These are phyloP conservation scores for Ceratocystis cacaofunesta DNA, from an alignment of 2,329 filamentous ascomycete genomes.

Conservation along the genomic window DNA sequence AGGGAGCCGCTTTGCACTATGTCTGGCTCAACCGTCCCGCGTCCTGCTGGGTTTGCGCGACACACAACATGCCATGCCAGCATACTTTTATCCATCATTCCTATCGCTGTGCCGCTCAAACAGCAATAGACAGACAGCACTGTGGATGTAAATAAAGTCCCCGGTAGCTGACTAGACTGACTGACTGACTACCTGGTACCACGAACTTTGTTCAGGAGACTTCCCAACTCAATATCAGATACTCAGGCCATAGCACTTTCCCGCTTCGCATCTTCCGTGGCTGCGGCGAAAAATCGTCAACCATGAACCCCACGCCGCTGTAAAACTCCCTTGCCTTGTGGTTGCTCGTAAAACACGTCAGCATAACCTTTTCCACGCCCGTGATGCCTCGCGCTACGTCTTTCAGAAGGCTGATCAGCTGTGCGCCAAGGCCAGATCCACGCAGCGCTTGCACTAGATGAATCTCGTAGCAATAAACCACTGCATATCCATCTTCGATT, in stretches of 20 bases:
- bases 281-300: slow-evolving; percentile 40
- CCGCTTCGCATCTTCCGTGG: slow-evolving; percentile 39
- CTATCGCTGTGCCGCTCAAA: neutral
- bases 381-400: slow-evolving; percentile 38
- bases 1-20: neutral
- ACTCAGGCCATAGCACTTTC: slow-evolving; percentile 39
- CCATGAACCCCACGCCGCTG: slow-evolving; percentile 39
- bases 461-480: slow-evolving; percentile 68
- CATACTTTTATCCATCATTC: neutral
- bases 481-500: slow-evolving; percentile 47
- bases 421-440: slow-evolving; percentile 46
- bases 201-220: slow-evolving; percentile 1
- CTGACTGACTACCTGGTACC: too few species aligned
- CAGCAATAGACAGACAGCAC: too few species aligned
- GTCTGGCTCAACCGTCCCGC: neutral
- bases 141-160: too few species aligned
- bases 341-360: slow-evolving; percentile 57
- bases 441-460: slow-evolving; percentile 45
- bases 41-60: neutral
- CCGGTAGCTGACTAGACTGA: too few species aligned
- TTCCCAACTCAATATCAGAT: slow-evolving; percentile 43
- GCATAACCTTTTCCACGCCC: slow-evolving; percentile 50
- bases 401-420: slow-evolving; percentile 43
- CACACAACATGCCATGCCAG: neutral
- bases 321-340: slow-evolving; percentile 44